These are phyloP conservation scores for Candida peoriensis DNA, from an alignment of 805 yeast genomes.

Conservation along the genomic window DNA sequence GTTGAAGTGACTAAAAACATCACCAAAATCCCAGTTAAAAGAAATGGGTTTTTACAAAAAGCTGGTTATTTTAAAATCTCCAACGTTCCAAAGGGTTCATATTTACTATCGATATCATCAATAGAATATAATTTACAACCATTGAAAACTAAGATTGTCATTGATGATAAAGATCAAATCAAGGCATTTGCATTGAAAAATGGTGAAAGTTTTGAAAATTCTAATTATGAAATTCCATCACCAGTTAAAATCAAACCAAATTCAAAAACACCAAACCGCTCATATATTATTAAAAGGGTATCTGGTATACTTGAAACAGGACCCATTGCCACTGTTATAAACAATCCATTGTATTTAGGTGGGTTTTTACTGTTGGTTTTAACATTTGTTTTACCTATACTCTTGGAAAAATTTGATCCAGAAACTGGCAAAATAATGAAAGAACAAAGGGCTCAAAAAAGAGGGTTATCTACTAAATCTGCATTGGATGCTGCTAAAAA, in stretches of 20 bases:
- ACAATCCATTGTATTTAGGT: constrained; percentile 33
- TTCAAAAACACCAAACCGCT: constrained; percentile 26
- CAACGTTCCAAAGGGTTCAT: constrained; percentile 15
- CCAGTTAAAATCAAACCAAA: constrained; percentile 24
- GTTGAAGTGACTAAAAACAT: constrained; percentile 5
- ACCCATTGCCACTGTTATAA: constrained; percentile 30
- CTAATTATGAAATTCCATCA: constrained; percentile 5
- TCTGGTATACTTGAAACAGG: constrained; percentile 31
- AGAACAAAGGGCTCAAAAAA: constrained; percentile 19
- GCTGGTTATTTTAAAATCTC: constrained; percentile 15
- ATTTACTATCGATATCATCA: constrained; percentile 14
- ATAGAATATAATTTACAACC: constrained; percentile 20
- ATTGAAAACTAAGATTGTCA: constrained; percentile 16
- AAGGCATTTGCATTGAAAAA: constrained; percentile 11
- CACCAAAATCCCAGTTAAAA: not conserved
- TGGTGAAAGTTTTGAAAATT: constrained; percentile 9
- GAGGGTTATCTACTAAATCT: constrained; percentile 3
- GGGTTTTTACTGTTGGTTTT: constrained; percentile 25
- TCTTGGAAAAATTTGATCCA: constrained; percentile 37
- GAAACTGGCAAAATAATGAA: constrained; percentile 32
- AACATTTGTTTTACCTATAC: constrained; percentile 27
- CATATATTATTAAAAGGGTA: constrained; percentile 29
- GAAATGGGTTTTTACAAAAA: constrained; percentile 5
- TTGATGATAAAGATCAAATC: constrained; percentile 10
- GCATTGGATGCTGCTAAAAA: constrained; percentile 6